Base-by-base conservation (phyloP, 305 asterid genomes). In the Fraxinus angustifolia region DNA sequence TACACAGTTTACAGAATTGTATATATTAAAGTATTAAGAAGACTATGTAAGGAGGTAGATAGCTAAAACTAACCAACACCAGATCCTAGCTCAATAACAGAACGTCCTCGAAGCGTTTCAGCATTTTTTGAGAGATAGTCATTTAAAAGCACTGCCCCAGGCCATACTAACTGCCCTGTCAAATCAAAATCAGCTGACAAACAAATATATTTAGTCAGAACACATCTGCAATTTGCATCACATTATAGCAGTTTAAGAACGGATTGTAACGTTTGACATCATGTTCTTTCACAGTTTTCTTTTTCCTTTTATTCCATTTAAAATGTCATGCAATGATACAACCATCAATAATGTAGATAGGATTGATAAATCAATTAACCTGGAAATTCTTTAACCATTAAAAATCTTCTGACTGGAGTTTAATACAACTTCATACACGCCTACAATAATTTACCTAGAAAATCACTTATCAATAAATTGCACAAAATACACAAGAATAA, bases 101-200 rank as follows among this genome's bases (percentile, higher is more conserved):
- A 94, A 85, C 92, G 88, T 19, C 97, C 96, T 81, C 40, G 91
- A 23, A 96, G 91, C 72, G 88, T 84, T 35, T 89, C 95, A 31
- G 90, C 87, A 82, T 92, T 94, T 83, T 87, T 87, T 1, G 94
- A 90, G 77, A 96, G 94, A 86, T 92, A 96, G 80, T 90, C 88
- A 82, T 96, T 96, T 90, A 94, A 71, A 71, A 94, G 91, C 78
- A 85, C 92, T 7, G 99, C 98, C 75, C 99, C 98, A 60, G 98
- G 98, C 99, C 99, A 96, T 17, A 94, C 99, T 85, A 96, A 82
- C 91, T 96, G 99, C 73, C 98, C 98, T 4, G 99, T 96, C 87
- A 96, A 85, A 88, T 96, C 99, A 87, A 91, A 96, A 90, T 96
- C 98, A 82, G 99, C 97, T 95, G 98, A 83, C 86, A 81, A 26